Percentiles rank a stretch among this genome's conserved stretches.
phyloP scores from a whole-genome alignment of 257 asterid species.

The Thymus quinquecostatus region DNA sequence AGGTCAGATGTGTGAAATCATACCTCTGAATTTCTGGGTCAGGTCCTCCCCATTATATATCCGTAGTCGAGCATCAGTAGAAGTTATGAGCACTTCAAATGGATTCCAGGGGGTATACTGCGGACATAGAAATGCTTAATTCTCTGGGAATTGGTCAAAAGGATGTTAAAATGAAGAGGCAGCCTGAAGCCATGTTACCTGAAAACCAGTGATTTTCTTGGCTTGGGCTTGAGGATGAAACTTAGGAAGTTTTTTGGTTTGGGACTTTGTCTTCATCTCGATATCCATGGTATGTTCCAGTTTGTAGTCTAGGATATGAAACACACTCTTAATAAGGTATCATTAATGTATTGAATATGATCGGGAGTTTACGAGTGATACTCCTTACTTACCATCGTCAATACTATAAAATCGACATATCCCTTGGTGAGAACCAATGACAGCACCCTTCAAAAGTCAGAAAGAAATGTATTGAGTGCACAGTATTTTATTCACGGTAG shows the following conservation, averaged over 20 bases:
- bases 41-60: slow-evolving; percentile 63
- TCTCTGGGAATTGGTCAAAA: neutral
- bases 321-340: slow-evolving; percentile 20
- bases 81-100: slow-evolving; percentile 71
- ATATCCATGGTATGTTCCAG: slow-evolving; percentile 55
- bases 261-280: slow-evolving; percentile 57
- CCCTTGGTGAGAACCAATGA: slow-evolving; percentile 71
- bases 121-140: slow-evolving; percentile 8
- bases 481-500: neutral
- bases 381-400: slow-evolving; percentile 49
- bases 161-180: neutral
- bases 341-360: neutral
- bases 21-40: slow-evolving; percentile 75
- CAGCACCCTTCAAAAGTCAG: slow-evolving; percentile 48
- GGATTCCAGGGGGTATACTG: slow-evolving; percentile 77
- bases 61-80: slow-evolving; percentile 85
- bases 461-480: slow-evolving; percentile 28
- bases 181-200: slow-evolving; percentile 49
- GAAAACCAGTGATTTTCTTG: slow-evolving; percentile 77
- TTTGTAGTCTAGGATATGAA: slow-evolving; percentile 48
- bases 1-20: neutral
- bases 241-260: slow-evolving; percentile 63
- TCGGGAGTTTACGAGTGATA: neutral
- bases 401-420: slow-evolving; percentile 51
- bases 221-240: slow-evolving; percentile 55